Evolutionary conservation across 2,329 filamentous ascomycete genomes (phyloP).

Genomic region (Claviceps lovelessii): DNA sequence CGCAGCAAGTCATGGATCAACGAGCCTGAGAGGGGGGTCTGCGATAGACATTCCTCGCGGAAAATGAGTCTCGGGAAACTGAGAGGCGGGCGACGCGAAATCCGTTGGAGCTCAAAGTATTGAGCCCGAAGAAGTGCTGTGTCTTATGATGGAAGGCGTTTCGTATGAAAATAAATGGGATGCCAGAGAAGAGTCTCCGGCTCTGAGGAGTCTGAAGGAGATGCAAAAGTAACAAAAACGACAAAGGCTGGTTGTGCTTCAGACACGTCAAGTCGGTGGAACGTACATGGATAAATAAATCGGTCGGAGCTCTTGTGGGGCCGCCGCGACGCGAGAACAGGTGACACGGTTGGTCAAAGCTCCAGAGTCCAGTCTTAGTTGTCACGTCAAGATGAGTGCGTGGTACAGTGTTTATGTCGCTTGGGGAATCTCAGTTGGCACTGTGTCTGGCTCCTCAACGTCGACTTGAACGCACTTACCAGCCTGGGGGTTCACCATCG

Average conservation of each 20-base stretch:
- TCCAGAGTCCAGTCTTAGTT: background rate
- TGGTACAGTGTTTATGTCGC: background rate
- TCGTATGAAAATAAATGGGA: background rate
- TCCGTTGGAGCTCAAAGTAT: conserved; percentile 7
- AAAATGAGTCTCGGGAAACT: conserved; percentile 67
- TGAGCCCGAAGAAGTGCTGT: conserved; percentile 30
- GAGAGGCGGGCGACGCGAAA: conserved; percentile 61
- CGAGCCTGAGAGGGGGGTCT: conserved; percentile 26
- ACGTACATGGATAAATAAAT: background rate
- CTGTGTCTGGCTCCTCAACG: background rate
- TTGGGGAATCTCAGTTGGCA: background rate
- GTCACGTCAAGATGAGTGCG: background rate
- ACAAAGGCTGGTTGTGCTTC: background rate
- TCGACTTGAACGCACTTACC: background rate
- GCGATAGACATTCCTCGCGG: conserved; percentile 48
- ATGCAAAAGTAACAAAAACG: background rate
- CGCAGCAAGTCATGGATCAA: conserved; percentile 36
- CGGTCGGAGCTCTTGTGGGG: background rate
- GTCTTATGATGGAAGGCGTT: conserved; percentile 10
- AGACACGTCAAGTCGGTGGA: background rate
- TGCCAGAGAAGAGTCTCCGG: background rate
- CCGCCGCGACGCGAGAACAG: conserved; percentile 11
- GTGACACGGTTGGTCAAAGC: conserved; percentile 10
- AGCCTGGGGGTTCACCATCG: background rate
- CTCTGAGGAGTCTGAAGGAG: background rate